Evolutionary conservation across 2,329 filamentous ascomycete genomes (phyloP).

Genomic region (Kalaharituber pfeilii): DNA sequence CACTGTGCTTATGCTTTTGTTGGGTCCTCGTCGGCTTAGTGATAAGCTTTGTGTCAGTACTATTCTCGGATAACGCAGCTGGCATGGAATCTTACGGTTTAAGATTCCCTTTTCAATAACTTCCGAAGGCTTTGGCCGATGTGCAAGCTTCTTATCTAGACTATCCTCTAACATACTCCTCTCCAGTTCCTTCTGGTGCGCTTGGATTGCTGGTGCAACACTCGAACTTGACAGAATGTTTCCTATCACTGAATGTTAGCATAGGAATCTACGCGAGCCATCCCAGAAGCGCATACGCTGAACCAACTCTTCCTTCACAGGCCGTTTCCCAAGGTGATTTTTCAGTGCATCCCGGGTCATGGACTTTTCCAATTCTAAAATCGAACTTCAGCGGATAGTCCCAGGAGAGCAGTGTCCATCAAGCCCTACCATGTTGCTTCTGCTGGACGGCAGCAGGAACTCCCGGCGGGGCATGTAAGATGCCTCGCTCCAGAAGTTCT

Average conservation of each 20-base stretch:
- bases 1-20: constrained; percentile 12
- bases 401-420: background rate
- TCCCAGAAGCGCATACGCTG: constrained; percentile 13
- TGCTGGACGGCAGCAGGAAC: constrained; percentile 13
- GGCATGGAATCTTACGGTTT: constrained; percentile 13
- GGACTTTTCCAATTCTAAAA: constrained; percentile 19
- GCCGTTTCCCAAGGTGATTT: constrained; percentile 18
- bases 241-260: constrained; percentile 4
- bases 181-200: constrained; percentile 21
- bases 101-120: constrained; percentile 22
- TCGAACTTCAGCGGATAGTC: background rate
- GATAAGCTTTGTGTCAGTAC: constrained; percentile 1
- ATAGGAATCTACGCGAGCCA: constrained; percentile 1
- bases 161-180: constrained; percentile 21
- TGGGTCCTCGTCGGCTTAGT: constrained; percentile 16
- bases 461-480: constrained; percentile 12
- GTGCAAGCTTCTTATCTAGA: constrained; percentile 20
- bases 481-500: constrained; percentile 20
- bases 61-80: too few species aligned
- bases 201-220: constrained; percentile 18
- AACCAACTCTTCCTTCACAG: constrained; percentile 20
- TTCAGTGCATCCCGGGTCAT: constrained; percentile 20
- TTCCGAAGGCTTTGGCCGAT: constrained; percentile 19
- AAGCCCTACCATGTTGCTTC: constrained; percentile 16
- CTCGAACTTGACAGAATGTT: constrained; percentile 20